Conservation (phyloP, 768 basidiomycete genomes). For the Naganishia kalamii region DNA sequence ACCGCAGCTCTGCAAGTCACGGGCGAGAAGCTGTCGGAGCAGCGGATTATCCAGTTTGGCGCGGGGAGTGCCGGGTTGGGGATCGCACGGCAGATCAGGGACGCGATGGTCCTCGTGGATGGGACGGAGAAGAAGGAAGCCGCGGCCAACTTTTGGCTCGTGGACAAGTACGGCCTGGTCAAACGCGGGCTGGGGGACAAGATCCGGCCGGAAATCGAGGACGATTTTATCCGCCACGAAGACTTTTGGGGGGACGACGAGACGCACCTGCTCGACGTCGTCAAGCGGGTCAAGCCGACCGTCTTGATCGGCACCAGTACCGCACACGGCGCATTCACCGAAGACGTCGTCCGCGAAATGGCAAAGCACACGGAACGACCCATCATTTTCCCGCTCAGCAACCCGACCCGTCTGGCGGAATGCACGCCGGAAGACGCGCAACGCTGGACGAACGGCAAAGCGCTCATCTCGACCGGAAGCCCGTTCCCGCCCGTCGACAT, state of each 20-base stretch:
- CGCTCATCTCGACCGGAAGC: conserved; percentile 74
- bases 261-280: conserved; percentile 58
- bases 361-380: conserved; percentile 60
- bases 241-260: conserved; percentile 53
- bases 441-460: conserved; percentile 72
- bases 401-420: conserved; percentile 71
- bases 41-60: conserved; percentile 71
- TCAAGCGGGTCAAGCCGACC: conserved; percentile 70
- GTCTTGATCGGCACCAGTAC: conserved; percentile 81
- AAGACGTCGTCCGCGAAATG: conserved; percentile 51
- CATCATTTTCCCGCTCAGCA: conserved; percentile 74
- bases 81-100: conserved; percentile 63
- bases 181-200: conserved; percentile 51
- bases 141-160: conserved; percentile 61
- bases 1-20: conserved; percentile 42
- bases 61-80: conserved; percentile 71
- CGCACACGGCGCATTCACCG: conserved; percentile 57
- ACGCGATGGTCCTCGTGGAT: conserved; percentile 58
- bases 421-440: conserved; percentile 54
- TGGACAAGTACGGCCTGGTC: conserved; percentile 64
- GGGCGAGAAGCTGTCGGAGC: conserved; percentile 69
- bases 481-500: conserved; percentile 70
- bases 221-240: conserved; percentile 54
- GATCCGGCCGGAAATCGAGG: conserved; percentile 50
- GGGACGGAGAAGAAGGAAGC: conserved; percentile 57